Evolutionary conservation across 2,329 filamentous ascomycete species (phyloP).

Genomic region (Escovopsis weberi): DNA sequence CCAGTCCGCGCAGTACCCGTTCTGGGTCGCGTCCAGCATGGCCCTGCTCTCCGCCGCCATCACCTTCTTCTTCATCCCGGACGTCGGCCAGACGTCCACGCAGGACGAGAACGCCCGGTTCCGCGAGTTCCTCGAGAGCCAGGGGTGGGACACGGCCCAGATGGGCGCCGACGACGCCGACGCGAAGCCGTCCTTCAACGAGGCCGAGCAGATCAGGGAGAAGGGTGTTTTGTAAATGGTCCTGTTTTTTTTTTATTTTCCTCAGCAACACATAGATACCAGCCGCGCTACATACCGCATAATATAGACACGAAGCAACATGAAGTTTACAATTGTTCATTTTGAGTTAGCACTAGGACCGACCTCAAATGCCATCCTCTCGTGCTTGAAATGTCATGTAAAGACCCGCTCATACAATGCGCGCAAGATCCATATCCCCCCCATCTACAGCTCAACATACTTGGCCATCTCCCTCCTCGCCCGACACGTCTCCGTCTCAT

Average conservation of each 20-base stretch:
- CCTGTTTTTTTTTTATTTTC: background rate
- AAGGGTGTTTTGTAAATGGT: slow-evolving; percentile 1
- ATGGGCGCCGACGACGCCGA: slow-evolving; percentile 25
- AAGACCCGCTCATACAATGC: no score
- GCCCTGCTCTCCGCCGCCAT: slow-evolving; percentile 57
- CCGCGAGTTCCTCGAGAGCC: slow-evolving; percentile 52
- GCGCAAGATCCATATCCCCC: no score
- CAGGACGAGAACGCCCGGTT: slow-evolving; percentile 63
- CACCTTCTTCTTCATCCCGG: slow-evolving; percentile 50
- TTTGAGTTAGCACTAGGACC: no score
- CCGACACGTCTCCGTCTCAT: no score
- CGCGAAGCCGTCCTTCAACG: slow-evolving; percentile 1
- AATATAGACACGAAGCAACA: no score
- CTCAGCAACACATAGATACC: no score
- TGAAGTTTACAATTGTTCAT: no score
- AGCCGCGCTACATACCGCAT: no score
- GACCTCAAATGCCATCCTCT: no score
- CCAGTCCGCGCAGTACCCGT: slow-evolving; percentile 66
- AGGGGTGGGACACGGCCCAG: slow-evolving; percentile 61
- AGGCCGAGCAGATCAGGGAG: slow-evolving; percentile 3
- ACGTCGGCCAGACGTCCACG: slow-evolving; percentile 78
- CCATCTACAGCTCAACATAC: no score
- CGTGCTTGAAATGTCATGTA: no score
- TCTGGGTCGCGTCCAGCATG: slow-evolving; percentile 67
- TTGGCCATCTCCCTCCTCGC: no score